These are phyloP conservation scores for Parietaria judaica DNA, from an alignment of 306 rosid species.

Conservation along the genomic window DNA sequence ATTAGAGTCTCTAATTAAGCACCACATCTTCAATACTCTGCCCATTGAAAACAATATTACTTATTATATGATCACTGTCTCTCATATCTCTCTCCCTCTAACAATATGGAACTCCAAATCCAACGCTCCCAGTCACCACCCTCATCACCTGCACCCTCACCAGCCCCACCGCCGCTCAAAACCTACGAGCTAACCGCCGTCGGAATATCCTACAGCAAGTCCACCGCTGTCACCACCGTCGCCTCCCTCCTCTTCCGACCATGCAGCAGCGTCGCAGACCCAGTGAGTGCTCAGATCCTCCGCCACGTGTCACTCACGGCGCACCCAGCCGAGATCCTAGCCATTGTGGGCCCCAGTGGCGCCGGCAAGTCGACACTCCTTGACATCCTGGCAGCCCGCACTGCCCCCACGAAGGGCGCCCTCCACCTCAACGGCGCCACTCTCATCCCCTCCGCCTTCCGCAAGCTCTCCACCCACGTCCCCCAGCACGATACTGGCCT, in stretches of 20 bases:
- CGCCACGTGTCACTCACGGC: constrained; percentile 62
- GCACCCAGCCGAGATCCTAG: constrained; percentile 62
- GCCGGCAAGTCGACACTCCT: constrained; percentile 92
- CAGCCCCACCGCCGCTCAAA: constrained; percentile 21
- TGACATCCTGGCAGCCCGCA: constrained; percentile 77
- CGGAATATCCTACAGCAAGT: constrained; percentile 64
- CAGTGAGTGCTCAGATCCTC: constrained; percentile 32
- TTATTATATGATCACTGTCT: constrained; percentile 5
- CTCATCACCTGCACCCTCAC: constrained; percentile 30
- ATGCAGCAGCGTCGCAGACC: constrained; percentile 24
- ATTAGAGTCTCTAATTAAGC: too few species aligned
- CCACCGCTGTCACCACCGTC: constrained; percentile 27
- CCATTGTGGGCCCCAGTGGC: constrained; percentile 90
- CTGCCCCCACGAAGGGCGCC: constrained; percentile 47
- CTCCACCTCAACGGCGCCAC: constrained; percentile 69
- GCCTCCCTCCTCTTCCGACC: constrained; percentile 34
- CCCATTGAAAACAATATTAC: neutral
- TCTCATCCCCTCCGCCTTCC: constrained; percentile 53
- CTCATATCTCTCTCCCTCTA: constrained; percentile 3
- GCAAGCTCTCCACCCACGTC: constrained; percentile 84
- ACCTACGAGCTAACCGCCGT: constrained; percentile 61
- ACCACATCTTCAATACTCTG: constrained; percentile 1
- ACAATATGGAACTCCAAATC: constrained; percentile 35
- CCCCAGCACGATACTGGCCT: constrained; percentile 88
- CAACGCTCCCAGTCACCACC: constrained; percentile 6